Evolutionary conservation across 2,329 filamentous ascomycete species (phyloP).

Genomic region (Stemphylium vesicarium): DNA sequence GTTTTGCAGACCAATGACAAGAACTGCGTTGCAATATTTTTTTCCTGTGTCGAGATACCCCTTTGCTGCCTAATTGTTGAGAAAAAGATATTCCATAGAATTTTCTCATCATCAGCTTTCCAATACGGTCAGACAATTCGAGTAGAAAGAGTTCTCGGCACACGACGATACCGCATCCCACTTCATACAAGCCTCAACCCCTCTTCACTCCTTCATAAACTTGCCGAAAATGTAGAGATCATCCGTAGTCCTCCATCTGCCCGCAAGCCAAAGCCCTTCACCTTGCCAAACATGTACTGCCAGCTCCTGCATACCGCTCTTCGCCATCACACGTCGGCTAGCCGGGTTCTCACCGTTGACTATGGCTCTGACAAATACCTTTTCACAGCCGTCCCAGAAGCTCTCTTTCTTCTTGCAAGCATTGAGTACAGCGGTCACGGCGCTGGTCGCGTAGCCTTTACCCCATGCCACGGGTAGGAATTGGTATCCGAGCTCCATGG

Average conservation of each 20-base stretch:
- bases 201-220: constrained; percentile 10
- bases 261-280: constrained; percentile 28
- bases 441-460: constrained; percentile 28
- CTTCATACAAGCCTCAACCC: too few relatives aligned
- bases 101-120: too few relatives aligned
- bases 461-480: constrained; percentile 32
- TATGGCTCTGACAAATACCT: constrained; percentile 39
- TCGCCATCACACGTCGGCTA: constrained; percentile 42
- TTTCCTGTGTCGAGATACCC: too few relatives aligned
- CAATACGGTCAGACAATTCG: too few relatives aligned
- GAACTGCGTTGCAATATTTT: too few relatives aligned
- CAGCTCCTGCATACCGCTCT: constrained; percentile 32
- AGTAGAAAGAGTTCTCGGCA: too few relatives aligned
- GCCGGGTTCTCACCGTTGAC: constrained; percentile 40
- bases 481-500: constrained; percentile 30
- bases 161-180: too few relatives aligned
- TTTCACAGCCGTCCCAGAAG: constrained; percentile 35
- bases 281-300: constrained; percentile 39
- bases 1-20: too few relatives aligned
- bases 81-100: too few relatives aligned
- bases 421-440: constrained; percentile 31
- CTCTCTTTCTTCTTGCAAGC: constrained; percentile 21
- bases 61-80: too few relatives aligned
- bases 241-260: constrained; percentile 31
- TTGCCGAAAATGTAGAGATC: constrained; percentile 35